Evolutionary conservation across 2,329 filamentous ascomycete genomes (phyloP).

Genomic region (Immersiporthe knoxdaviesiana): DNA sequence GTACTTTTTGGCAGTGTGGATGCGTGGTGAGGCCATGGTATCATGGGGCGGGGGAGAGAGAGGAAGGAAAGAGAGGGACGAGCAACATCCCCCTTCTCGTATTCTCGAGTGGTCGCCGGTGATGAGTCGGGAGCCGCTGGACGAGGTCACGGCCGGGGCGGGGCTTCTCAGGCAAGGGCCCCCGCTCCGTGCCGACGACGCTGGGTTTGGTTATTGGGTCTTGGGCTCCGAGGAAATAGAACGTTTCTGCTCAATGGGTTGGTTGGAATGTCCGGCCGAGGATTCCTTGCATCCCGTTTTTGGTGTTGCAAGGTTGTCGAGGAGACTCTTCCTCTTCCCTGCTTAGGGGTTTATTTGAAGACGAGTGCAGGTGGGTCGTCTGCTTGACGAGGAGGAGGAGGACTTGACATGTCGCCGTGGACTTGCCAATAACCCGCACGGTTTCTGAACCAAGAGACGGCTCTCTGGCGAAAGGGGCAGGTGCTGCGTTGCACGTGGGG

Average conservation of each 20-base stretch:
- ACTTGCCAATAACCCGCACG: no score
- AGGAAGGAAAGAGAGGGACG: no score
- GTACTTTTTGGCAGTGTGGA: background rate
- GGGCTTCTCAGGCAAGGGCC: background rate
- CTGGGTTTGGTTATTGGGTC: background rate
- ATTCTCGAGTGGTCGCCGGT: background rate
- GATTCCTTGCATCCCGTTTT: background rate
- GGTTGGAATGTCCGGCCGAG: background rate
- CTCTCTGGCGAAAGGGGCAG: no score
- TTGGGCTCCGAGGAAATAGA: background rate
- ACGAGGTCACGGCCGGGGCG: slow-evolving; percentile 1
- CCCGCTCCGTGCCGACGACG: slow-evolving; percentile 2
- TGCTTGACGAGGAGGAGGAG: background rate
- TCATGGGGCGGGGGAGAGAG: background rate
- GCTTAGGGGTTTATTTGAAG: background rate
- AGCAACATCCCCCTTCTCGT: background rate
- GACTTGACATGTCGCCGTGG: background rate
- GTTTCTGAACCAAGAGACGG: no score
- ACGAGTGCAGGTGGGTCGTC: no score
- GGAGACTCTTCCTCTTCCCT: no score
- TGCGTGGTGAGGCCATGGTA: background rate
- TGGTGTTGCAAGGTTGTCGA: background rate
- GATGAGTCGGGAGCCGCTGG: background rate
- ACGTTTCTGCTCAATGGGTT: background rate
- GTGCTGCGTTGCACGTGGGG: background rate